Evolutionary conservation across 495 filamentous ascomycete genomes (phyloP).

Genomic region (Penicillium bialowiezense): DNA sequence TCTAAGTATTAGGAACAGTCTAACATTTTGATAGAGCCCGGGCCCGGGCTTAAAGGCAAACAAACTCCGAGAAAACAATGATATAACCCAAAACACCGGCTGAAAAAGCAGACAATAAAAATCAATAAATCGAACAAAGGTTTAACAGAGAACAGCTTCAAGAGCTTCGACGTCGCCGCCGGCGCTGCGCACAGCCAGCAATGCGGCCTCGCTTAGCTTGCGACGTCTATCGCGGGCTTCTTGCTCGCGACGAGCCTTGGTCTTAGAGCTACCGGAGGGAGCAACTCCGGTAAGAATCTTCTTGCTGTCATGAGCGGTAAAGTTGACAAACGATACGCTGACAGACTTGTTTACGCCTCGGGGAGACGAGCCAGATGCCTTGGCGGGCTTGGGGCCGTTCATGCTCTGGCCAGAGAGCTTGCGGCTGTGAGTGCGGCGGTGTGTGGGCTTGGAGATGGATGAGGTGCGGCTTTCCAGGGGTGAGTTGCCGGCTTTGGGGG

Average conservation of each 20-base stretch:
- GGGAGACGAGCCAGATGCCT: slow-evolving; percentile 28
- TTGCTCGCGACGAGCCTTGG: slow-evolving; percentile 83
- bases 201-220: slow-evolving; percentile 69
- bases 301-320: slow-evolving; percentile 75
- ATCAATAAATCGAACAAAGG: background rate
- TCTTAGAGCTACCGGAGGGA: slow-evolving; percentile 86
- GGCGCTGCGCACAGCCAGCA: slow-evolving; percentile 69
- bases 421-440: slow-evolving; percentile 32
- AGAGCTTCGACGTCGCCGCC: slow-evolving; percentile 71
- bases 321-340: slow-evolving; percentile 81
- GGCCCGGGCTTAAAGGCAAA: slow-evolving; percentile 6
- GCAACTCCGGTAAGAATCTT: slow-evolving; percentile 89
- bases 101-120: slow-evolving; percentile 15
- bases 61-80: slow-evolving; percentile 28
- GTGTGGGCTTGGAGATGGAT: slow-evolving; percentile 18
- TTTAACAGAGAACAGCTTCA: slow-evolving; percentile 43
- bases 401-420: slow-evolving; percentile 40
- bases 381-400: slow-evolving; percentile 35
- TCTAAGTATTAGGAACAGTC: slow-evolving; percentile 27
- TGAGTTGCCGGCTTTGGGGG: slow-evolving; percentile 32
- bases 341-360: slow-evolving; percentile 36
- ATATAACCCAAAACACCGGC: slow-evolving; percentile 23
- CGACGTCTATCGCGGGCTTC: slow-evolving; percentile 78
- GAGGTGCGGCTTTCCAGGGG: slow-evolving; percentile 24
- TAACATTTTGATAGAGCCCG: slow-evolving; percentile 27